phyloP scores from a whole-genome alignment of 2,329 filamentous ascomycete species.

The Neofusicoccum cordaticola region DNA sequence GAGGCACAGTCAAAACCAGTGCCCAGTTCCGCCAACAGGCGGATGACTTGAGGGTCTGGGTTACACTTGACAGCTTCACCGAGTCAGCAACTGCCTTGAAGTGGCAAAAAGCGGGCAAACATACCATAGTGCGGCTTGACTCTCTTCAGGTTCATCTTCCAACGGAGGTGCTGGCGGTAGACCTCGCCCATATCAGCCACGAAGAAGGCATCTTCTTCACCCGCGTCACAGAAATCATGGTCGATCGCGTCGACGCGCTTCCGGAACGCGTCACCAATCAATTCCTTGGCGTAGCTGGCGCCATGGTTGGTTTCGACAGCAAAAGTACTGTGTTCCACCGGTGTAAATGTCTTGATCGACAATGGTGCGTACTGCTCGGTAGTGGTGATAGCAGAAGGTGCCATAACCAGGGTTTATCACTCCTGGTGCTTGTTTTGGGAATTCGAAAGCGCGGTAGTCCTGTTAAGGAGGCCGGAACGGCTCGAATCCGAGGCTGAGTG shows the following conservation, averaged over 20 bases:
- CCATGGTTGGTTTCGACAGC: constrained; percentile 40
- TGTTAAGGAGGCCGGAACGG: constrained; percentile 95
- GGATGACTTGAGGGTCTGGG: constrained; percentile 84
- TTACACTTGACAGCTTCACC: constrained; percentile 92
- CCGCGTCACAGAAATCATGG: constrained; percentile 81
- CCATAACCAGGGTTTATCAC: constrained; percentile 59
- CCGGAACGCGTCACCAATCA: constrained; percentile 85
- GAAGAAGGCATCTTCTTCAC: constrained; percentile 97
- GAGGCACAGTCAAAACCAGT: constrained; percentile 98
- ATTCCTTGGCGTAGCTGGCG: constrained; percentile 62
- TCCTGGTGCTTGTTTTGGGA: constrained; percentile 23
- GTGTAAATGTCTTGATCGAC: constrained; percentile 33
- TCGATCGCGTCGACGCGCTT: constrained; percentile 80
- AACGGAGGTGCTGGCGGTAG: constrained; percentile 96
- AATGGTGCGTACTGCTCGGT: constrained; percentile 39
- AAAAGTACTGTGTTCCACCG: constrained; percentile 10
- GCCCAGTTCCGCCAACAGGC: constrained; percentile 81
- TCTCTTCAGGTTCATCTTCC: constrained; percentile 89
- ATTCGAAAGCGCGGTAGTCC: constrained; percentile 28
- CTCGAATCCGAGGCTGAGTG: constrained; percentile 77
- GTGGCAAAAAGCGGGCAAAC: constrained; percentile 28
- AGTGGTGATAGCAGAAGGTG: constrained; percentile 63
- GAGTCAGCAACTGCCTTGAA: constrained; percentile 25
- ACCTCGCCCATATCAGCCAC: constrained; percentile 97
- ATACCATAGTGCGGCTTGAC: constrained; percentile 95